Conservation (phyloP, 306 rosid species). For the Sesbania bispinosa region DNA sequence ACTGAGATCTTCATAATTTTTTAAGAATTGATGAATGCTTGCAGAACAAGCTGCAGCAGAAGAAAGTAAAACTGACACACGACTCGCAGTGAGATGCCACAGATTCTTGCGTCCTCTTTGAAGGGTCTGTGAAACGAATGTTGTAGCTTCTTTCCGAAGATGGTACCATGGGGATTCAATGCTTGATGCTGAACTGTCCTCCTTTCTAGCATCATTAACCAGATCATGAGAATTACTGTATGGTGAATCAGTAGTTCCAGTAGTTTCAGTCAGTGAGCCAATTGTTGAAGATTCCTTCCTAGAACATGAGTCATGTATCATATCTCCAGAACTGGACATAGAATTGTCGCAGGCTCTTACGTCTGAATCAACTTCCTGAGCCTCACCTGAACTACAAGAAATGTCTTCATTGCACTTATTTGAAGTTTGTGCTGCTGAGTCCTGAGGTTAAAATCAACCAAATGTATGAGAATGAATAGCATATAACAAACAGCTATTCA, state of each 20-base stretch:
- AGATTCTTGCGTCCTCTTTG: constrained; percentile 90
- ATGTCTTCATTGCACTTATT: constrained; percentile 39
- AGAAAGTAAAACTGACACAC: constrained; percentile 91
- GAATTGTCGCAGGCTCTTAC: constrained; percentile 38
- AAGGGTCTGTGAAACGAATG: constrained; percentile 84
- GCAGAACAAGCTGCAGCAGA: constrained; percentile 78
- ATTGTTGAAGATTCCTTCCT: constrained; percentile 40
- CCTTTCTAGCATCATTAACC: constrained; percentile 48
- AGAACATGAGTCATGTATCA: constrained; percentile 39
- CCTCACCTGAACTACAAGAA: constrained; percentile 38
- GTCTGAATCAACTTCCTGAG: constrained; percentile 49
- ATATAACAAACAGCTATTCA: constrained; percentile 25
- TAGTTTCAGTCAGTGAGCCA: constrained; percentile 45
- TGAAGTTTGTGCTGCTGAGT: constrained; percentile 40
- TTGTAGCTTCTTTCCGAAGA: constrained; percentile 82
- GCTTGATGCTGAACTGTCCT: constrained; percentile 56
- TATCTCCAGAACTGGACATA: constrained; percentile 38
- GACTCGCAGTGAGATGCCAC: constrained; percentile 95
- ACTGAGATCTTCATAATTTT: constrained; percentile 87
- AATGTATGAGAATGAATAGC: constrained; percentile 16
- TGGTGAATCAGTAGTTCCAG: constrained; percentile 27
- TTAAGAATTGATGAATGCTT: constrained; percentile 95
- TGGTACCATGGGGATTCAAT: constrained; percentile 95
- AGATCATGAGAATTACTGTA: constrained; percentile 31
- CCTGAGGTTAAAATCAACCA: constrained; percentile 51